Percentiles rank a stretch among this genome's conserved stretches.
Evolutionary conservation across 768 basidiomycete species (phyloP).

Genomic region (Pleurotus salmoneostramineus): DNA sequence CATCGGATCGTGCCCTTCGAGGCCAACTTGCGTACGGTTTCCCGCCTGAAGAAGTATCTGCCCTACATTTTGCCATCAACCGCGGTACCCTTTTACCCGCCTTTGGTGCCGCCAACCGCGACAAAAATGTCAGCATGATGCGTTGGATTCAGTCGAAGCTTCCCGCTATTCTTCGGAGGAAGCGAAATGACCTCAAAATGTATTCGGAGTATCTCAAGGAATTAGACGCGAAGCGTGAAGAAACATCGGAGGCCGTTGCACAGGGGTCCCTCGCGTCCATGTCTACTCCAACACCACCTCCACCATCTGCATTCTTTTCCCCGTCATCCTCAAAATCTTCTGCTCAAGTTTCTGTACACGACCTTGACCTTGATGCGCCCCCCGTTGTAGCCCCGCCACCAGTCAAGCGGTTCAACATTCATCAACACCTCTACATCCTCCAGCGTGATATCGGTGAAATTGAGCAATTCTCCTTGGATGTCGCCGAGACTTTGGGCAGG

Average conservation of each 20-base stretch:
- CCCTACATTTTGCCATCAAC: conserved; percentile 55
- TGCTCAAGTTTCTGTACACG: conserved; percentile 20
- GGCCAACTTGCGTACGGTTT: conserved; percentile 24
- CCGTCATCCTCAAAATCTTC: conserved; percentile 2
- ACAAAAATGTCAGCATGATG: conserved; percentile 56
- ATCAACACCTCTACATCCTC: conserved; percentile 55
- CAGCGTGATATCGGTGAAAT: conserved; percentile 51
- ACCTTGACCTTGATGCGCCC: conserved; percentile 32
- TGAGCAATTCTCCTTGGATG: conserved; percentile 33
- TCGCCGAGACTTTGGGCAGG: conserved; percentile 43
- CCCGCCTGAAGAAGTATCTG: conserved; percentile 29
- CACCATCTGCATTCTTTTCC: conserved; percentile 1
- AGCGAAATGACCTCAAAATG: conserved; percentile 41
- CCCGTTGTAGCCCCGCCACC: conserved; percentile 16
- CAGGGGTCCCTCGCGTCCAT: background rate
- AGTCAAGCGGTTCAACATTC: conserved; percentile 42
- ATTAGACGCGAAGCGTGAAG: conserved; percentile 1
- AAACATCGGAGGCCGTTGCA: background rate
- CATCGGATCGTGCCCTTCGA: conserved; percentile 21
- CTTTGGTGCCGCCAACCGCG: conserved; percentile 52
- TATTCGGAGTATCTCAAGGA: conserved; percentile 29
- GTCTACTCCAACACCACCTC: background rate
- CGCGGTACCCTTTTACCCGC: conserved; percentile 53
- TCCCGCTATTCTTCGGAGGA: conserved; percentile 40
- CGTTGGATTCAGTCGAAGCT: conserved; percentile 53